Evolutionary conservation across 257 asterid genomes (phyloP), one percentile per base, ranked within the genome.

Genomic region (Scutellaria barbata): DNA sequence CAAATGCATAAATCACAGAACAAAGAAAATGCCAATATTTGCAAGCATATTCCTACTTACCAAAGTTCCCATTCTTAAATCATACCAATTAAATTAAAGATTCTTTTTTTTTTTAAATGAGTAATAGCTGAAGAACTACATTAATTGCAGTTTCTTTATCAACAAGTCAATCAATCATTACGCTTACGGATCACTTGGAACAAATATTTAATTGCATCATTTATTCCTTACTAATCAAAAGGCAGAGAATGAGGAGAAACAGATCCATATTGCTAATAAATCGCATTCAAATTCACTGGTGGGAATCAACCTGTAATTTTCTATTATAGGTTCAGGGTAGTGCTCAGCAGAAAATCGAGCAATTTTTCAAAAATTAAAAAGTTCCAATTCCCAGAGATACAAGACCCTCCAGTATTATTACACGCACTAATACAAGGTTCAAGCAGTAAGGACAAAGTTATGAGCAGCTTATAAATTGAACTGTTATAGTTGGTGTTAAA

Each of bases 361-460:
- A 56, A 25, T 22, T 56, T 25, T 56, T 18, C 63, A 13, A 39
- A 35, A 35, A 13, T 35, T 58, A 8, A 35, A 25, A 45, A 58
- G 17, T 51, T 56, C 12, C 4, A 12, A n/a, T n/a, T 12, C 47
- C 47, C 14, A 30, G 17, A 37, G 30, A 59, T 17, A 10, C n/a
- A 35, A 30, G 43, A 60, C 52, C 35, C 51, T 8, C 41, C 30
- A 40, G 41, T 45, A 14, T 17, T 14, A 8, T 14, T 17, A 40
- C 9, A 40, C 4, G 16, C 67, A 61, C 51, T 52, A 61, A 17
- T 35, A 61, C 17, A 61, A 61, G 51, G 16, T 17, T 8, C 5
- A 51, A 0, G 11, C 25, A 39, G 43, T 18, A 50, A 39, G 70
- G 76, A 48, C 57, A 39, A 58, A 60, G 22, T 50, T 39, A 10